Percentiles rank a stretch among this genome's conserved stretches.
phyloP scores from a whole-genome alignment of 2,329 filamentous ascomycete genomes.

The Cladophialophora yegresii region DNA sequence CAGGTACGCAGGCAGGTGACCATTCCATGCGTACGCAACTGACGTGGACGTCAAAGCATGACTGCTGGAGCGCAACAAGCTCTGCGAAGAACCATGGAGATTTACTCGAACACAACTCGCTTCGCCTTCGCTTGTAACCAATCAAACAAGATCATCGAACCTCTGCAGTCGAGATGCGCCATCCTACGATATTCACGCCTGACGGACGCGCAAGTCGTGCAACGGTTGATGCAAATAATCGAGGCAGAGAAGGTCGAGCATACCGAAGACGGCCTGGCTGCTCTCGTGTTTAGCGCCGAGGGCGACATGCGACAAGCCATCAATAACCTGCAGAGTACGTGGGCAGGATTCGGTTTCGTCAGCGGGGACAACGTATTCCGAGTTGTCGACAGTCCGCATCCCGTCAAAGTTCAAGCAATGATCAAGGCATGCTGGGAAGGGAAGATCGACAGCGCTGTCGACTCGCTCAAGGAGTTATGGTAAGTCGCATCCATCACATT shows the following conservation, averaged over 20 bases:
- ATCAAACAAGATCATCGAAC: slow-evolving; percentile 99
- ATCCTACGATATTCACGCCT: slow-evolving; percentile 91
- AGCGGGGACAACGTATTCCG: slow-evolving; percentile 97
- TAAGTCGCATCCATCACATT: slow-evolving; percentile 39
- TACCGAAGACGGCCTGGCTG: slow-evolving; percentile 89
- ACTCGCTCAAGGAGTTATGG: slow-evolving; percentile 88
- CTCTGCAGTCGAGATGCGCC: slow-evolving; percentile 93
- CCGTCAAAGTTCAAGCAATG: slow-evolving; percentile 98
- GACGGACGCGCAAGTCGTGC: slow-evolving; percentile 89
- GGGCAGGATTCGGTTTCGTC: slow-evolving; percentile 93
- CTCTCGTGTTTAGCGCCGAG: slow-evolving; percentile 95
- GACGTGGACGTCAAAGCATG: slow-evolving; percentile 63
- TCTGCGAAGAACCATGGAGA: slow-evolving; percentile 94
- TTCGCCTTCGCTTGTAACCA: slow-evolving; percentile 99
- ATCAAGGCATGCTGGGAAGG: slow-evolving; percentile 95
- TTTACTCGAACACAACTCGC: slow-evolving; percentile 92
- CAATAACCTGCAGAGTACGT: slow-evolving; percentile 94
- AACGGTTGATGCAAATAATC: slow-evolving; percentile 86
- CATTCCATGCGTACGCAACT: slow-evolving; percentile 11
- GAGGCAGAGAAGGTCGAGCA: slow-evolving; percentile 88
- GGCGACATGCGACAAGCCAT: slow-evolving; percentile 99
- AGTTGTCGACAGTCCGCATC: slow-evolving; percentile 94
- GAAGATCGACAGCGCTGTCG: slow-evolving; percentile 83
- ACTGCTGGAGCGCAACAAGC: slow-evolving; percentile 95
- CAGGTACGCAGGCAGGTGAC: slow-evolving; percentile 51